Conservation (phyloP, 441 rosid species). For the Manihot esculenta region DNA sequence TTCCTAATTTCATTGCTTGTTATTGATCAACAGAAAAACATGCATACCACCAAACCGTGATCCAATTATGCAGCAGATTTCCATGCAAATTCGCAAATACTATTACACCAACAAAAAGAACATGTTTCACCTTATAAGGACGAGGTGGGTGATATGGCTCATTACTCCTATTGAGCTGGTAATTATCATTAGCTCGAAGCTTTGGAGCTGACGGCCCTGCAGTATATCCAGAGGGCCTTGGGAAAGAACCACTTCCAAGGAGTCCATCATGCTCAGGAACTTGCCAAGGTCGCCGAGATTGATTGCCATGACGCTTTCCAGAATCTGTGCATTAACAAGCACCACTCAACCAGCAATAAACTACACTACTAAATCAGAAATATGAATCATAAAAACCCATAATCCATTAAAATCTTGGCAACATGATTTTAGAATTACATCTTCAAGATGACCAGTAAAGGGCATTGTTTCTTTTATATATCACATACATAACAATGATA, state of each 20-base stretch:
- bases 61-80: neutral
- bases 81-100: neutral
- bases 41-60: conserved; percentile 13
- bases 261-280: conserved; percentile 96
- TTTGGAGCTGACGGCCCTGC: conserved; percentile 64
- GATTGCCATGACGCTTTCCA: conserved; percentile 70
- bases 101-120: conserved; percentile 1
- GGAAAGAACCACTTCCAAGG: conserved; percentile 95
- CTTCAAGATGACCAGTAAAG: neutral
- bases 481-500: neutral
- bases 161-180: conserved; percentile 59
- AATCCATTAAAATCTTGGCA: conserved; percentile 4
- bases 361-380: neutral
- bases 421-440: neutral
- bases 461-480: too few relatives aligned
- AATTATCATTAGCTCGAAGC: conserved; percentile 61
- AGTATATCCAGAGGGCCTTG: conserved; percentile 70
- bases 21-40: neutral
- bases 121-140: conserved; percentile 72
- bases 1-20: conserved; percentile 8
- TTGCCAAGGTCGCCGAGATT: conserved; percentile 82
- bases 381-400: conserved; percentile 1
- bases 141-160: conserved; percentile 99
- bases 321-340: conserved; percentile 42
- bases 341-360: conserved; percentile 12